phyloP scores from a whole-genome alignment of 2,329 filamentous ascomycete species.

The Aspergillus candidus region DNA sequence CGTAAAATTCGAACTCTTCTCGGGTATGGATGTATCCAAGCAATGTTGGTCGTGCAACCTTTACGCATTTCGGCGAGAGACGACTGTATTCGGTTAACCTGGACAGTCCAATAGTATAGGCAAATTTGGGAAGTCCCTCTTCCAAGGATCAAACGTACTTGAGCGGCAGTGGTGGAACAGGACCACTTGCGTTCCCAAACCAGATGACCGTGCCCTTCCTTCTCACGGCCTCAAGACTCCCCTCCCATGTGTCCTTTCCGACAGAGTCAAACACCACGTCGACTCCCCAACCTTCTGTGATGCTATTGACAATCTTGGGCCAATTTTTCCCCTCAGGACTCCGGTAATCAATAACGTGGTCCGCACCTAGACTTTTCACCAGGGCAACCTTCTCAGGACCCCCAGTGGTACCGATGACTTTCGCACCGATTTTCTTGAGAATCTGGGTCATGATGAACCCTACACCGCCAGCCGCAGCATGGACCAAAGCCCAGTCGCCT shows the following conservation, averaged over 20 bases:
- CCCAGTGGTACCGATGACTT: constrained; percentile 72
- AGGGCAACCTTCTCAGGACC: constrained; percentile 65
- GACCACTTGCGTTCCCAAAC: constrained; percentile 77
- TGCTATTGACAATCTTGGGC: constrained; percentile 77
- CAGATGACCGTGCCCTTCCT: constrained; percentile 70
- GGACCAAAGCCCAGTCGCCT: constrained; percentile 76
- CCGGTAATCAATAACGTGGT: constrained; percentile 71
- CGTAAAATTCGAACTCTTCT: constrained; percentile 66
- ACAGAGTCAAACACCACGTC: constrained; percentile 80
- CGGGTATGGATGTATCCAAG: constrained; percentile 63
- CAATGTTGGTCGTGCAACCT: constrained; percentile 67
- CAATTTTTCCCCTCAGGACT: constrained; percentile 74
- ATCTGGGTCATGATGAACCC: constrained; percentile 71
- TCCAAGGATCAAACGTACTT: constrained; percentile 44
- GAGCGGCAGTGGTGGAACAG: constrained; percentile 64
- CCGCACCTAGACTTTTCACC: constrained; percentile 61
- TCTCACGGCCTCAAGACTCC: constrained; percentile 65
- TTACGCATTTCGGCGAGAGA: constrained; percentile 68
- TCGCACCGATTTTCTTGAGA: constrained; percentile 64
- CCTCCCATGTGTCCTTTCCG: constrained; percentile 77
- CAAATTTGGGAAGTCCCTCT: no score
- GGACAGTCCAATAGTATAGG: constrained; percentile 12
- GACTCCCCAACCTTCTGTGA: constrained; percentile 67
- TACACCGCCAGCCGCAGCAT: constrained; percentile 79
- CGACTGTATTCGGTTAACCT: constrained; percentile 16